Evolutionary conservation across 2,329 filamentous ascomycete genomes (phyloP).

Genomic region (Zymoseptoria pseudotritici): DNA sequence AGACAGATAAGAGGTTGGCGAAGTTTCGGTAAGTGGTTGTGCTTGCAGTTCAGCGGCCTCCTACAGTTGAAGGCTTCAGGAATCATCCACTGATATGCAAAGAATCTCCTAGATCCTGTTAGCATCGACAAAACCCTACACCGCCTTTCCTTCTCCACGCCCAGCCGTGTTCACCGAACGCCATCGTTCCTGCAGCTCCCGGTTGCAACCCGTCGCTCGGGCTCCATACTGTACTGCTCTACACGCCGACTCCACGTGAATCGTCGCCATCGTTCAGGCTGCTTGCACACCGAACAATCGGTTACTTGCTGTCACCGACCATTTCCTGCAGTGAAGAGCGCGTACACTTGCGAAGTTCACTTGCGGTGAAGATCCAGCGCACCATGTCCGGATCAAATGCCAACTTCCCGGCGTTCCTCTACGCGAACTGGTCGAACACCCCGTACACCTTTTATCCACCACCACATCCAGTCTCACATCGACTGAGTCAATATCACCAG

Average conservation of each 20-base stretch:
- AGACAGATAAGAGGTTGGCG: not conserved
- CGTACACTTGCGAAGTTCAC: not conserved
- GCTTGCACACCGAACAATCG: slow-evolving; percentile 17
- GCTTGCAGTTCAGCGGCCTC: not conserved
- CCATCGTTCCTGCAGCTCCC: slow-evolving; percentile 5
- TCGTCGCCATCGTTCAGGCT: slow-evolving; percentile 5
- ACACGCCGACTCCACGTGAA: slow-evolving; percentile 4
- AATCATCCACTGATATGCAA: slow-evolving; percentile 1
- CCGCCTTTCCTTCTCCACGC: not conserved
- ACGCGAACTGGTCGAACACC: not conserved
- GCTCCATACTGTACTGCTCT: slow-evolving; percentile 4
- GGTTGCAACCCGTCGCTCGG: slow-evolving; percentile 2
- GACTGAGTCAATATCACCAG: not conserved
- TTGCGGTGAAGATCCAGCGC: slow-evolving; percentile 7
- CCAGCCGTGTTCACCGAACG: not conserved
- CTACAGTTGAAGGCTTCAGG: not conserved
- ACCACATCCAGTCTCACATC: not conserved
- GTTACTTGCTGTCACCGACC: slow-evolving; percentile 2
- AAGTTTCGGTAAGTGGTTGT: not conserved
- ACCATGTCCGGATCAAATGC: not conserved
- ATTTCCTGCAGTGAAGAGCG: not conserved
- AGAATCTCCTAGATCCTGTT: not conserved
- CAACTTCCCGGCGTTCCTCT: slow-evolving; percentile 1
- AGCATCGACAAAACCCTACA: not conserved
- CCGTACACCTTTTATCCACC: not conserved